phyloP scores from a whole-genome alignment of 176 grass and related monocot genomes.

The Luzula sylvatica region DNA sequence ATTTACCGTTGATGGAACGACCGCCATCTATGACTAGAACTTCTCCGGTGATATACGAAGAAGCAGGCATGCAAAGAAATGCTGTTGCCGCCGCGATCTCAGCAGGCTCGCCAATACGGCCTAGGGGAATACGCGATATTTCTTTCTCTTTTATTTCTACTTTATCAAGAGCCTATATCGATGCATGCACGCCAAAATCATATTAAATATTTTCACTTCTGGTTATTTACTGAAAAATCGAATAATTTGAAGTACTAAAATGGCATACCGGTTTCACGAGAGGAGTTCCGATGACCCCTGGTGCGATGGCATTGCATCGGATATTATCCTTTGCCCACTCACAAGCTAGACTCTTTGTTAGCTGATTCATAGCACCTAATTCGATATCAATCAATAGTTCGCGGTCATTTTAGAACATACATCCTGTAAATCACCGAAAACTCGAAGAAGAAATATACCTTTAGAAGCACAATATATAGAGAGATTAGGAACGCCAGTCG shows the following conservation, averaged over 20 bases:
- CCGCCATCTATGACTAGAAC: conserved; percentile 15
- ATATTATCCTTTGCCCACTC: conserved; percentile 25
- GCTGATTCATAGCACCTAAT: conserved; percentile 23
- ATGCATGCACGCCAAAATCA: background rate
- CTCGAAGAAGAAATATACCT: too few species aligned
- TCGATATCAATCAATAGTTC: too few species aligned
- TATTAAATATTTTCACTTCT: background rate
- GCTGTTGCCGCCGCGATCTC: conserved; percentile 12
- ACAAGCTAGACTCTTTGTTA: conserved; percentile 22
- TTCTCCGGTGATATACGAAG: conserved; percentile 25
- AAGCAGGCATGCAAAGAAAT: conserved; percentile 22
- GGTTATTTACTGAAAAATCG: background rate
- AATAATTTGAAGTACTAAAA: background rate
- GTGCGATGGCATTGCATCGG: conserved; percentile 26
- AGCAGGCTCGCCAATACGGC: conserved; percentile 7
- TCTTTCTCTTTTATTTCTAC: conserved; percentile 9
- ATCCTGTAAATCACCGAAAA: too few species aligned
- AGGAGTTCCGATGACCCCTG: conserved; percentile 16
- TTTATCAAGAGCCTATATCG: conserved; percentile 5
- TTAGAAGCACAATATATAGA: conserved; percentile 23
- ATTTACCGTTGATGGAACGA: conserved; percentile 8
- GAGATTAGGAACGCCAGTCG: background rate
- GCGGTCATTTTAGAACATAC: too few species aligned
- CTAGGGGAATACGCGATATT: conserved; percentile 10
- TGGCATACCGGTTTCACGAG: conserved; percentile 18